phyloP scores from a whole-genome alignment of 805 yeast genomes.

The Candida xyloterini region DNA sequence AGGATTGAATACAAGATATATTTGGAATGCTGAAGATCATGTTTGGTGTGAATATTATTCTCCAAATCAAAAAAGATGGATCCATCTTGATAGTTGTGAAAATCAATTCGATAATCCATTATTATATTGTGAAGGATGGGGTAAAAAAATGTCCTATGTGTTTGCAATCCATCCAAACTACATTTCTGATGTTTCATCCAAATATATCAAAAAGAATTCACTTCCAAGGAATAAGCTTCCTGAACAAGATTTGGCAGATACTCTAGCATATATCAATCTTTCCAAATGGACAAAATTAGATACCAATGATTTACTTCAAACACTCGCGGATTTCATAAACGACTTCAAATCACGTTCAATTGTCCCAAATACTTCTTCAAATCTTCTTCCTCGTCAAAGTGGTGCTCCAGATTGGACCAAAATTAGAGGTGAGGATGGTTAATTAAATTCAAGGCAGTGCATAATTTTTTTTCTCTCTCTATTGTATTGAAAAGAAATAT shows the following conservation, averaged over 20 bases:
- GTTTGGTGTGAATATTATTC: slow-evolving; percentile 95
- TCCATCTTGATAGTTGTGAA: slow-evolving; percentile 89
- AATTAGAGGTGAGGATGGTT: slow-evolving; percentile 76
- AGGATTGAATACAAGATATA: slow-evolving; percentile 61
- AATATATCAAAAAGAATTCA: slow-evolving; percentile 52
- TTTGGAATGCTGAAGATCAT: slow-evolving; percentile 92
- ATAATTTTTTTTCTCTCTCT: slow-evolving; percentile 1
- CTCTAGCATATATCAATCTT: slow-evolving; percentile 38
- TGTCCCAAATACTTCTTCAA: slow-evolving; percentile 7
- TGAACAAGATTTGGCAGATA: slow-evolving; percentile 37
- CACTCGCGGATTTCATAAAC: slow-evolving; percentile 39
- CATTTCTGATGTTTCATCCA: slow-evolving; percentile 62
- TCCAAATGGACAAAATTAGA: slow-evolving; percentile 30
- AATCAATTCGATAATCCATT: slow-evolving; percentile 78
- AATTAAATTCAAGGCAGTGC: slow-evolving; percentile 4
- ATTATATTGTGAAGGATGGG: slow-evolving; percentile 83
- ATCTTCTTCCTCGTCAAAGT: slow-evolving; percentile 58
- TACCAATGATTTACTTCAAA: slow-evolving; percentile 37
- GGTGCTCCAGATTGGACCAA: slow-evolving; percentile 76
- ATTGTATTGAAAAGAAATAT: slow-evolving; percentile 3
- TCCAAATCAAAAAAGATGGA: slow-evolving; percentile 59
- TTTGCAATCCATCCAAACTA: slow-evolving; percentile 66
- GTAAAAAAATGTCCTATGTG: slow-evolving; percentile 87
- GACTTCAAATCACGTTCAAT: slow-evolving; percentile 28
- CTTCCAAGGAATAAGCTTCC: slow-evolving; percentile 46